A percentile compares a stretch with the other conserved stretches of the same genome.
Evolutionary conservation across 306 rosid genomes (phyloP).

Genomic region (Prunus mongolica): DNA sequence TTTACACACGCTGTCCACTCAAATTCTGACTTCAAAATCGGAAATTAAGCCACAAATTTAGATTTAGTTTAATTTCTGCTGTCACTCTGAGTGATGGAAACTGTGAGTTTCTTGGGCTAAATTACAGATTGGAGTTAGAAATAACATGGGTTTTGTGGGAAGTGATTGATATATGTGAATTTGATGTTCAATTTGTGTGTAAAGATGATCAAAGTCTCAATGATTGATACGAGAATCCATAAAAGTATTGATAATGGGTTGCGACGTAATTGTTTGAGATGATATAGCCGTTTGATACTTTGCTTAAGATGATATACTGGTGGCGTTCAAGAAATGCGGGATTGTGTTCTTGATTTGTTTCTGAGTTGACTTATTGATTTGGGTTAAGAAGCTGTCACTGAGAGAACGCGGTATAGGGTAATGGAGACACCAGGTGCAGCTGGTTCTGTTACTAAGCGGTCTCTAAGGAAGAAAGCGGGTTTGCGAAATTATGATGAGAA

Average conservation of each 20-base stretch:
- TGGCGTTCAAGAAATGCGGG: not conserved
- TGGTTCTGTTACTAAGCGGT: constrained; percentile 51
- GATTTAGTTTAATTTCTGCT: not conserved
- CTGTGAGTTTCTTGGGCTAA: not conserved
- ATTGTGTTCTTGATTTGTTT: constrained; percentile 8
- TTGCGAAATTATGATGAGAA: constrained; percentile 65
- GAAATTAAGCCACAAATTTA: not conserved
- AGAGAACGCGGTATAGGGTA: constrained; percentile 13
- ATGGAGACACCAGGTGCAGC: constrained; percentile 51
- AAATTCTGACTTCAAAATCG: not conserved
- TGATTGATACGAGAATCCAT: not conserved
- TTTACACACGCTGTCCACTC: not conserved
- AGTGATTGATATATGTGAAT: not conserved
- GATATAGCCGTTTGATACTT: not conserved
- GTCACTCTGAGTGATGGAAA: not conserved
- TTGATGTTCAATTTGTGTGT: not conserved
- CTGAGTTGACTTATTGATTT: constrained; percentile 10
- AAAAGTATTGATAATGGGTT: not conserved
- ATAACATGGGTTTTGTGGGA: not conserved
- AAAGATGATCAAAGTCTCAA: not conserved
- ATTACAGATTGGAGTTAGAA: not conserved
- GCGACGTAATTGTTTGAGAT: not conserved
- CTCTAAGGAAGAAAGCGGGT: constrained; percentile 59
- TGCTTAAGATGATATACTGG: not conserved
- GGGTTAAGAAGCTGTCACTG: constrained; percentile 4